These are phyloP conservation scores for Picea abies DNA, from an alignment of 83 land plant genomes.

Conservation along the genomic window DNA sequence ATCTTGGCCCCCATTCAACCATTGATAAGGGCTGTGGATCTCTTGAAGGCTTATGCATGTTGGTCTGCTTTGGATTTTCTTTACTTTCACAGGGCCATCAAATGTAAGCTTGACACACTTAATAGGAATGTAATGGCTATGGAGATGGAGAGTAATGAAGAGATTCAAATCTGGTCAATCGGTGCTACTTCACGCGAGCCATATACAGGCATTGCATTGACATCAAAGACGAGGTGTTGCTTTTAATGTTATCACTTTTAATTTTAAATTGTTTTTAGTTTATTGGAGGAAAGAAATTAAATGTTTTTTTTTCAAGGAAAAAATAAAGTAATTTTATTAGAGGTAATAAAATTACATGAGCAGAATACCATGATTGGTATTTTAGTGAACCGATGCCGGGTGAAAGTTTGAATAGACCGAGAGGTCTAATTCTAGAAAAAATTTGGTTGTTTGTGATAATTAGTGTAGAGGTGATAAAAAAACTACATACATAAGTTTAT, in stretches of 20 bases:
- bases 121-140: constrained; percentile 65
- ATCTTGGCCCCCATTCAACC: too few relatives aligned
- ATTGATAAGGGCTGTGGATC: too few relatives aligned
- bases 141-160: constrained; percentile 45
- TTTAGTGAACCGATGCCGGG: too few relatives aligned
- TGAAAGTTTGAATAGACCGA: too few relatives aligned
- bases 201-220: constrained; percentile 85
- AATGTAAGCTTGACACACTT: constrained; percentile 68
- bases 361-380: too few relatives aligned
- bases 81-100: constrained; percentile 88
- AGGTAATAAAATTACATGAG: too few relatives aligned
- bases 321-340: too few relatives aligned
- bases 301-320: background rate
- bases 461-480: too few relatives aligned
- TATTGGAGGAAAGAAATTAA: background rate
- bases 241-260: background rate
- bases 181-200: constrained; percentile 55
- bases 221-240: constrained; percentile 89
- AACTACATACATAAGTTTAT: too few relatives aligned
- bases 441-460: too few relatives aligned
- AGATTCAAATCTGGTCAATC: constrained; percentile 36
- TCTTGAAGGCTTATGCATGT: background rate
- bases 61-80: constrained; percentile 51
- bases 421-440: too few relatives aligned
- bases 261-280: background rate